Base-by-base conservation (phyloP, 768 basidiomycete genomes). In the Termitomyces sp. region DNA sequence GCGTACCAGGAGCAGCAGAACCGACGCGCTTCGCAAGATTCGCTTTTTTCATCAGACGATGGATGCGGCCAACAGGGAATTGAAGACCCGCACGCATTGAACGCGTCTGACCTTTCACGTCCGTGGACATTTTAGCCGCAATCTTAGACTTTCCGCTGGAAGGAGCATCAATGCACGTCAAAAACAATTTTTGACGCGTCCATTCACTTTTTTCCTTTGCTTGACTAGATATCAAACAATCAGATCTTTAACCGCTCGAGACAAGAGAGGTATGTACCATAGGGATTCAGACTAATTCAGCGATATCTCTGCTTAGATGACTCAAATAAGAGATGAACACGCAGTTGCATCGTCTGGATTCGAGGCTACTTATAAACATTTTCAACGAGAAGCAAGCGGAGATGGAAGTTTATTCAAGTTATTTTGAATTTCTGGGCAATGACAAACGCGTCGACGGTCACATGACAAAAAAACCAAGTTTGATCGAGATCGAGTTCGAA, bases 21-120 rank as follows among this genome's bases (percentile, higher is more conserved):
- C 83, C 86, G 56, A 91, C 77, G 64, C 86, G 83, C 66, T 84
- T 82, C 5, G 81, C 84, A 63, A 87, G 86, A 75, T 87, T 86
- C 38, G 84, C 85, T 64, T 79, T 78, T 74, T 86, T 89, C 68
- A 92, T 66, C 18, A 87, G 72, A 69, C 91, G 81, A 71, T 89
- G 88, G 61, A 93, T 86, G 79, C 91, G 87, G 69, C 85, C 84
- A 56, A 92, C 90, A 53, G 91, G 88, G 73, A 93, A 89, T 63
- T 83, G 83, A 54, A 85, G 72, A 57, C 83, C 81, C 4, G 82
- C 81, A 68, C 78, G 80, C 46, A 77, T 71, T 13, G 91, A 91
- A 54, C 88, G 84, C 50, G 88, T 85, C 64, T 83, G 77, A 7
- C 78, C 73, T 73, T 86, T 87, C 60, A 69, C 75, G 2, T 75